Base-by-base conservation (phyloP, 345 rosid species). In the Aquilaria sinensis region DNA sequence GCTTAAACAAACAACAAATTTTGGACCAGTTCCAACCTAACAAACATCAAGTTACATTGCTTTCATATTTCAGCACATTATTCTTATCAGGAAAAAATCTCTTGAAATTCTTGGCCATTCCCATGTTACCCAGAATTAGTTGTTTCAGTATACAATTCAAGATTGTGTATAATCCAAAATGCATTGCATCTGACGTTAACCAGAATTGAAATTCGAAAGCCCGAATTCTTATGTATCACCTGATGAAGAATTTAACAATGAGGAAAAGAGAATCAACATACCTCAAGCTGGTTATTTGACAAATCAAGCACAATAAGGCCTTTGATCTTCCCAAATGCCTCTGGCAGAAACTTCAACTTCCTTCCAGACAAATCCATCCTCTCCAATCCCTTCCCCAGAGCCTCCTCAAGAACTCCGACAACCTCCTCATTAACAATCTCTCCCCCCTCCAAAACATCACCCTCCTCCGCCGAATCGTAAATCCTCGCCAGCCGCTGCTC, bases 201-300 rank as follows among this genome's bases (percentile, higher is more conserved):
- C 23, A 16, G 43, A 37, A 5, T 8, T 37, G 5, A 37, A 37
- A 37, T 3, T 8, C 5, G 8, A 37, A 37, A 4, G 43, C 43
- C 43, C 43, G 7, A 8, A 8, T 37, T 37, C 43, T 4, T 37
- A 37, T 37, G 5, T 8, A 37, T 37, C 43, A 37, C 43, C 43
- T 37, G n/a, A 32, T 33, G 32, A 34, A 45, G 13, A 16, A 48
- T 10, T 6, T 9, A 37, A 45, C 29, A 30, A 34, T 12, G 15
- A 37, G 29, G 4, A 30, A 10, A 56, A 41, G 23, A 29, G 5
- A 41, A 10, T 2, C 47, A 61, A 69, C 82, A 47, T 48, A 87
- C 99, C 95, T 76, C 71, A 29, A 94, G 91, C 67, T 78, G 90
- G 79, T 94, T 94, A 74, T 68, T 70, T 1, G 92, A 82, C 41